Conservation (phyloP, 2,329 filamentous ascomycete species). For the Colletotrichum noveboracense region DNA sequence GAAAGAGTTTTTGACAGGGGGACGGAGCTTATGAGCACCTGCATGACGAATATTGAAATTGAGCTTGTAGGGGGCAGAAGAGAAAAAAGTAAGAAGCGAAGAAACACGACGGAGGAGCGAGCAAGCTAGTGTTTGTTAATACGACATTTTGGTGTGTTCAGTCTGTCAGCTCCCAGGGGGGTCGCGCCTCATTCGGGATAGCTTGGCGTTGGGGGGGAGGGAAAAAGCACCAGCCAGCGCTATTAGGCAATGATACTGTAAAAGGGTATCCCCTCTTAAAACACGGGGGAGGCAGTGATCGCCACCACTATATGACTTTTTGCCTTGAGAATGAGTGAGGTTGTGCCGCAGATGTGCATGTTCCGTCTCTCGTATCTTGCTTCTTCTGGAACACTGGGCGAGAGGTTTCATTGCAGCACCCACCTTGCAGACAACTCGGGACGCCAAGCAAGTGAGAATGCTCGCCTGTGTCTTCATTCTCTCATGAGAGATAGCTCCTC, state of each 20-base stretch:
- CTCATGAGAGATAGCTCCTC: neutral
- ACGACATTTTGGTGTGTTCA: neutral
- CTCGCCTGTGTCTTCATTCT: neutral
- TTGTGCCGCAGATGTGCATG: neutral
- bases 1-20: neutral
- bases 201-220: neutral
- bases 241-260: neutral
- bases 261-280: neutral
- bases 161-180: neutral
- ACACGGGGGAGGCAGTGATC: neutral
- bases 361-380: neutral
- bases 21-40: neutral
- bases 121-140: neutral
- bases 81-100: neutral
- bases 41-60: neutral
- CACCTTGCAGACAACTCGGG: neutral
- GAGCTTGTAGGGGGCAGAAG: neutral
- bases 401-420: neutral
- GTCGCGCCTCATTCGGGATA: neutral
- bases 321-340: neutral
- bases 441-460: neutral
- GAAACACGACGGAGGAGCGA: neutral
- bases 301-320: neutral
- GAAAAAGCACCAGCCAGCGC: neutral
- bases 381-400: neutral